phyloP scores from a whole-genome alignment of 768 basidiomycete genomes.

The Pleurotus pulmonarius region DNA sequence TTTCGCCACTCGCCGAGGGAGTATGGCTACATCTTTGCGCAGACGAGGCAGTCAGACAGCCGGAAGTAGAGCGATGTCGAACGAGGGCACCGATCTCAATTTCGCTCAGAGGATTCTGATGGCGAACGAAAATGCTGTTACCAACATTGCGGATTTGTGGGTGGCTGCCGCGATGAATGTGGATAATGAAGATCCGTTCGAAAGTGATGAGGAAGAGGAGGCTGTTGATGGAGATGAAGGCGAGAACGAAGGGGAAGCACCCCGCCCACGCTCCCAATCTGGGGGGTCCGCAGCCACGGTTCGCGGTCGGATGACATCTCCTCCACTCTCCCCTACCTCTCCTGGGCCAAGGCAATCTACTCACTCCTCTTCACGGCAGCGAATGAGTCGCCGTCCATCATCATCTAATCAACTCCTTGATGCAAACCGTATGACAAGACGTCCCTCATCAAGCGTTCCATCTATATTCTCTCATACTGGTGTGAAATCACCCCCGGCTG shows the following conservation, averaged over 20 bases:
- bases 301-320: slow-evolving; percentile 13
- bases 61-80: slow-evolving; percentile 34
- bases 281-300: slow-evolving; percentile 17
- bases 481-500: slow-evolving; percentile 72
- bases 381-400: not conserved
- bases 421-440: slow-evolving; percentile 42
- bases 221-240: slow-evolving; percentile 29
- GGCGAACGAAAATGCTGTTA: slow-evolving; percentile 94
- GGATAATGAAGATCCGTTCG: slow-evolving; percentile 83
- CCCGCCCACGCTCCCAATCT: not conserved
- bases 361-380: not conserved
- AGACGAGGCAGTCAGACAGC: slow-evolving; percentile 48
- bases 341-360: slow-evolving; percentile 27
- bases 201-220: slow-evolving; percentile 47
- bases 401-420: slow-evolving; percentile 30
- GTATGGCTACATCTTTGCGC: slow-evolving; percentile 51
- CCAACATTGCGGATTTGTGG: slow-evolving; percentile 95
- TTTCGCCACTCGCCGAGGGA: slow-evolving; percentile 44
- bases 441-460: slow-evolving; percentile 56
- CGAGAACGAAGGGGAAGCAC: slow-evolving; percentile 18
- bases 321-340: slow-evolving; percentile 19
- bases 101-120: slow-evolving; percentile 86
- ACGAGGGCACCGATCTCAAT: slow-evolving; percentile 55
- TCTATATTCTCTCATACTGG: slow-evolving; percentile 84
- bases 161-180: slow-evolving; percentile 95